A percentile compares a stretch with the other conserved stretches of the same genome.
Evolutionary conservation across 352 stramenopile genomes (phyloP).

Genomic region (Thalassiosira gravida): DNA sequence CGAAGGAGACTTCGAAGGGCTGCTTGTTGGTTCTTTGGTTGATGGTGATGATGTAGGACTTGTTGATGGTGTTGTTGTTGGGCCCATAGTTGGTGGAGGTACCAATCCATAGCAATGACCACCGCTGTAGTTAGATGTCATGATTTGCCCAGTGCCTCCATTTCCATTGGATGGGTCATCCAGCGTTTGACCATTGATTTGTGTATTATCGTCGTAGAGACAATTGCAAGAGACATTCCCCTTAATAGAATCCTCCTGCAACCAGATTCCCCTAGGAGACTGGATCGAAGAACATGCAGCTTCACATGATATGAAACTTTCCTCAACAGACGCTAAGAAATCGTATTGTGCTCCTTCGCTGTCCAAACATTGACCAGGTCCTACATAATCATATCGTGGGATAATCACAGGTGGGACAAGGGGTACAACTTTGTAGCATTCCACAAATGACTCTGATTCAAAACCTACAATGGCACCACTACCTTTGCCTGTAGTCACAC

Average conservation of each 20-base stretch:
- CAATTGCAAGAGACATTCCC: not conserved
- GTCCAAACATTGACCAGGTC: not conserved
- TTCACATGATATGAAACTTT: too few species aligned
- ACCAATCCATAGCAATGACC: not conserved
- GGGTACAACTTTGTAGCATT: not conserved
- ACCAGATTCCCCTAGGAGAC: too few species aligned
- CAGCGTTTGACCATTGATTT: not conserved
- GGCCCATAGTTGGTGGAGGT: not conserved
- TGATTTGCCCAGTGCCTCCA: not conserved
- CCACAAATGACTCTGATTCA: not conserved
- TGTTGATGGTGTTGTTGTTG: not conserved
- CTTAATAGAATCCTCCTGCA: not conserved
- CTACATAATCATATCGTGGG: not conserved
- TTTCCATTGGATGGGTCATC: not conserved
- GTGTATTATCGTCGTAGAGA: not conserved
- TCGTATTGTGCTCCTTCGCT: not conserved
- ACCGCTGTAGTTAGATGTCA: not conserved
- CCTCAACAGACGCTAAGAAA: not conserved
- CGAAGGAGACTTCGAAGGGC: not conserved
- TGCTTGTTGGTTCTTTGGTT: not conserved
- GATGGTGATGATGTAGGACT: not conserved
- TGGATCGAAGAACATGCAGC: not conserved
- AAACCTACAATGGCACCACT: not conserved
- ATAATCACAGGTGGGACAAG: not conserved
- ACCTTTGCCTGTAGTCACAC: too few species aligned